Evolutionary conservation across 345 rosid genomes (phyloP).

Genomic region (Hypericum androsaemum): DNA sequence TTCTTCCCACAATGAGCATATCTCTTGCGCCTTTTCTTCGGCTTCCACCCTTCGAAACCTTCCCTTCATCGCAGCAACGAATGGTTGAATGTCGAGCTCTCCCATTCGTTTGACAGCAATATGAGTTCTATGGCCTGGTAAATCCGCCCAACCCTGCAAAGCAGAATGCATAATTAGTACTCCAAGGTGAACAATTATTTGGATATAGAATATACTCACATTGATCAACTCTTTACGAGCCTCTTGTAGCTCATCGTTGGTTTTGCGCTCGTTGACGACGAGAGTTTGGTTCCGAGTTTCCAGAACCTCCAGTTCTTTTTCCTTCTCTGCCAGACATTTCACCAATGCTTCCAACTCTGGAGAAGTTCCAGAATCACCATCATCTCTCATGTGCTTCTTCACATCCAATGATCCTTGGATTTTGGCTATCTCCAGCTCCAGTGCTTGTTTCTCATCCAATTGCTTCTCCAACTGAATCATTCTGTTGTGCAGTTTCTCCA

Average conservation of each 20-base stretch:
- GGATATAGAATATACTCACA: conserved; percentile 31
- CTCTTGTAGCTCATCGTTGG: conserved; percentile 88
- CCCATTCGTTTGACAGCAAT: conserved; percentile 94
- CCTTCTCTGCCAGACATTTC: conserved; percentile 70
- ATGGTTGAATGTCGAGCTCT: conserved; percentile 72
- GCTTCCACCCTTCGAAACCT: conserved; percentile 58
- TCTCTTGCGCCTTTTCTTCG: conserved; percentile 59
- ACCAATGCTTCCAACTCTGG: conserved; percentile 48
- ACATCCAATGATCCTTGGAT: conserved; percentile 56
- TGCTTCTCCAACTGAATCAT: conserved; percentile 58
- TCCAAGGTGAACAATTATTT: neutral
- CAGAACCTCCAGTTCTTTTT: conserved; percentile 59
- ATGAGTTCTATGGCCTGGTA: conserved; percentile 24
- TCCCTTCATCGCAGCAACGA: conserved; percentile 67
- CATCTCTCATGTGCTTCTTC: conserved; percentile 63
- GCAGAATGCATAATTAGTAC: conserved; percentile 8
- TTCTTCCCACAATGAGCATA: conserved; percentile 90
- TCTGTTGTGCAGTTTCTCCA: conserved; percentile 55
- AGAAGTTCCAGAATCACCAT: conserved; percentile 55
- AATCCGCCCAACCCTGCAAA: conserved; percentile 53
- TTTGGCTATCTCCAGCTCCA: conserved; percentile 72
- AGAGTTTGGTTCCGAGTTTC: conserved; percentile 73
- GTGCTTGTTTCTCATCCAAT: conserved; percentile 73
- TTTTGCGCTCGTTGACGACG: conserved; percentile 65
- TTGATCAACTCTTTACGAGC: conserved; percentile 77